Percentiles rank a stretch among this genome's conserved stretches.
phyloP scores from a whole-genome alignment of 192 early-diverging fungal genomes.

The Dissophora ornata region DNA sequence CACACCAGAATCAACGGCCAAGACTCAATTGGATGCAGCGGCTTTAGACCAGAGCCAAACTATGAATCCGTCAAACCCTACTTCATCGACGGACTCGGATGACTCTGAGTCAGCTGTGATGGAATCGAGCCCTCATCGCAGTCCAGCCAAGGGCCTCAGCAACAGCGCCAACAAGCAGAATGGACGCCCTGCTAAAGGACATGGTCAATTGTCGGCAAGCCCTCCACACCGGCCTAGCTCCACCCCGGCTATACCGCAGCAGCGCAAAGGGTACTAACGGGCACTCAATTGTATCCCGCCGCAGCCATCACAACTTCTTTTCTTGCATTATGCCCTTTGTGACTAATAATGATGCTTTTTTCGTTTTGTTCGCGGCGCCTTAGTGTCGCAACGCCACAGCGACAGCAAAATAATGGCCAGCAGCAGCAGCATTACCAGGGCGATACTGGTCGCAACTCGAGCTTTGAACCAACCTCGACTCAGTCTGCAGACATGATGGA shows the following conservation, averaged over 20 bases:
- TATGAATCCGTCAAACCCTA: conserved; percentile 30
- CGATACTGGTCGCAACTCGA: too few relatives aligned
- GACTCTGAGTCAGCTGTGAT: conserved; percentile 40
- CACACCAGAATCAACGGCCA: too few relatives aligned
- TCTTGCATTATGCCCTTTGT: too few relatives aligned
- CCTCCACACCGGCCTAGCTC: conserved; percentile 39
- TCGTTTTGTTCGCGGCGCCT: too few relatives aligned
- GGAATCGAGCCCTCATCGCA: conserved; percentile 1
- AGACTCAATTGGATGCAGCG: too few relatives aligned
- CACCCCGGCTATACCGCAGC: conserved; percentile 32
- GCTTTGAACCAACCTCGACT: too few relatives aligned
- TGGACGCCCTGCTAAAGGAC: conserved; percentile 7
- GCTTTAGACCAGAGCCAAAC: conserved; percentile 30
- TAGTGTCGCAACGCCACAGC: not conserved
- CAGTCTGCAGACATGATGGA: not conserved
- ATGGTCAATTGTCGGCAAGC: conserved; percentile 16
- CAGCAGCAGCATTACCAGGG: conserved; percentile 4
- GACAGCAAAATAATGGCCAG: conserved; percentile 6
- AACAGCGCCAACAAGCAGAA: not conserved
- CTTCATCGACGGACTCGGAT: conserved; percentile 46
- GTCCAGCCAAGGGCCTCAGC: not conserved
- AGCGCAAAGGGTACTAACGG: conserved; percentile 32
- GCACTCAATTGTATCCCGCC: not conserved
- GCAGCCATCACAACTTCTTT: too few relatives aligned
- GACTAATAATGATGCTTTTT: too few relatives aligned